Percentiles rank a stretch among this genome's conserved stretches.
phyloP scores from a whole-genome alignment of 306 rosid species.

The Coriaria nepalensis region DNA sequence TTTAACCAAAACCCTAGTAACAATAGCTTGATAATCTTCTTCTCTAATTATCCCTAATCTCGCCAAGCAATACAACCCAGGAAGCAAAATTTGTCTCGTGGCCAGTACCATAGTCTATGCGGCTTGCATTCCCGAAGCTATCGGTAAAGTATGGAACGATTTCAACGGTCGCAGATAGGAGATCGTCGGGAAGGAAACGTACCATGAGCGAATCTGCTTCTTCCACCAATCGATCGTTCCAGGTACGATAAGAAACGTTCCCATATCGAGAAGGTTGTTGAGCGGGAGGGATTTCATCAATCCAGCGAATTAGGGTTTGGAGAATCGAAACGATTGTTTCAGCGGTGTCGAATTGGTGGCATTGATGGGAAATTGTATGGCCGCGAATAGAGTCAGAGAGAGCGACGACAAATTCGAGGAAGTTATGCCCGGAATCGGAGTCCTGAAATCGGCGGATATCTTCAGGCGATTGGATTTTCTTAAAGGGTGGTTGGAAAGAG shows the following conservation, averaged over 20 bases:
- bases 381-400: constrained; percentile 68
- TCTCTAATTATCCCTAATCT: constrained; percentile 52
- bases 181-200: constrained; percentile 39
- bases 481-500: constrained; percentile 46
- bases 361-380: constrained; percentile 51
- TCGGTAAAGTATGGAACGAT: constrained; percentile 63
- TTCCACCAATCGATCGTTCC: constrained; percentile 45
- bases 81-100: constrained; percentile 92
- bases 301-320: constrained; percentile 49
- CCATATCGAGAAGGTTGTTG: constrained; percentile 74
- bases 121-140: constrained; percentile 65
- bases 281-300: constrained; percentile 68
- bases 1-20: constrained; percentile 56
- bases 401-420: constrained; percentile 73
- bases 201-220: constrained; percentile 36
- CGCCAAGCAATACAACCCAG: constrained; percentile 78
- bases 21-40: constrained; percentile 61
- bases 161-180: constrained; percentile 36
- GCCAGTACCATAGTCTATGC: constrained; percentile 92
- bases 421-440: constrained; percentile 41
- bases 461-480: constrained; percentile 58
- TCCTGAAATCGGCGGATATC: constrained; percentile 31
- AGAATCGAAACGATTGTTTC: constrained; percentile 34
- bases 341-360: constrained; percentile 32
- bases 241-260: constrained; percentile 55